Evolutionary conservation across 768 basidiomycete genomes (phyloP).

Genomic region (Lactifluus piperatus): DNA sequence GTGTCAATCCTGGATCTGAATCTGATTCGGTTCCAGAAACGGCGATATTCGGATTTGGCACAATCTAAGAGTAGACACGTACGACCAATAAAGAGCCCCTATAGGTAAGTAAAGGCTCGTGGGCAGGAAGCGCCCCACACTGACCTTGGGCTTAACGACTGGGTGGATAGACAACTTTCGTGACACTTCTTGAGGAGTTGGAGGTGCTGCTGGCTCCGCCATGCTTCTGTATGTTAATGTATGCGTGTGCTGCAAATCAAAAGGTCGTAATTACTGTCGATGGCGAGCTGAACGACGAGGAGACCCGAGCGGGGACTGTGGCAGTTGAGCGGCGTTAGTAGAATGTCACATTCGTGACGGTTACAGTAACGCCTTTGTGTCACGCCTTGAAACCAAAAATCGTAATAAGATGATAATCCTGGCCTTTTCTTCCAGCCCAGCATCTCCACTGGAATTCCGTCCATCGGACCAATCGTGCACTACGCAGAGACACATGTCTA

Average conservation of each 20-base stretch:
- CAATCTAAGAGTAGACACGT: conserved; percentile 21
- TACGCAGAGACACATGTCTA: neutral
- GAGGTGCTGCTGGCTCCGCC: conserved; percentile 42
- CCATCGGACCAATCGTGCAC: conserved; percentile 8
- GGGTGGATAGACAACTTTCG: conserved; percentile 78
- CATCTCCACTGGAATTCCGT: conserved; percentile 4
- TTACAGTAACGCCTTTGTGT: conserved; percentile 1
- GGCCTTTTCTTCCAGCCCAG: neutral
- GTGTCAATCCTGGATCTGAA: conserved; percentile 61
- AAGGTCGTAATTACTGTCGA: neutral
- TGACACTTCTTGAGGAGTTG: conserved; percentile 79
- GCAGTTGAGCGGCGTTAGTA: neutral
- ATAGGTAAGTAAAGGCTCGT: conserved; percentile 13
- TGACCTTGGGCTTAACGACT: conserved; percentile 39
- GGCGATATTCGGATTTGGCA: conserved; percentile 25
- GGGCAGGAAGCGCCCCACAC: conserved; percentile 7
- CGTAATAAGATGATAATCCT: neutral
- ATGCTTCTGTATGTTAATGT: neutral
- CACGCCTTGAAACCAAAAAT: neutral
- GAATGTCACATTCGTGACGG: conserved; percentile 1
- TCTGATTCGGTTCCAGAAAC: conserved; percentile 81
- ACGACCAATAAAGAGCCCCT: neutral
- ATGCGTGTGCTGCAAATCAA: neutral
- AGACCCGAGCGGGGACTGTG: neutral
- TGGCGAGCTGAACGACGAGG: conserved; percentile 7